Percentiles rank a stretch among this genome's conserved stretches.
These are phyloP conservation scores for Phytophthora macrochlamydospora DNA, from an alignment of 352 stramenopile species.

Conservation along the genomic window DNA sequence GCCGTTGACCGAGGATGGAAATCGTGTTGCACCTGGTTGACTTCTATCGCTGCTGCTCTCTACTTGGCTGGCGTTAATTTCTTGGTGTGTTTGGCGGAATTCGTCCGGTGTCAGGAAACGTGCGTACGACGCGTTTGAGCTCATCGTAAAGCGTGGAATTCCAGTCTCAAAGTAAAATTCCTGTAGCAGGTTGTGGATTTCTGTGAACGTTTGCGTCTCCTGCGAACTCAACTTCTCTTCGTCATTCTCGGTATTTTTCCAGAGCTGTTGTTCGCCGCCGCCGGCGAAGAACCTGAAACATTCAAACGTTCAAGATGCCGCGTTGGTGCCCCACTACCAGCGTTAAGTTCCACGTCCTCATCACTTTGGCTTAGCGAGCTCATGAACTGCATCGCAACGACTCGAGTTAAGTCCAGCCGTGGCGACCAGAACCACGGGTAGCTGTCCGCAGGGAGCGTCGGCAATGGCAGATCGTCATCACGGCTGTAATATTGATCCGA, in stretches of 20 bases:
- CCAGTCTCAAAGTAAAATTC: slow-evolving; percentile 67
- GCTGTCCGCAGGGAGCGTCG: slow-evolving; percentile 42
- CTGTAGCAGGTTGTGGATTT: slow-evolving; percentile 36
- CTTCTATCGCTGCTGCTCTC: neutral
- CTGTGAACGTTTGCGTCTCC: slow-evolving; percentile 34
- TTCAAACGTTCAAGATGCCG: no score
- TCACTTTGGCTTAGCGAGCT: slow-evolving; percentile 11
- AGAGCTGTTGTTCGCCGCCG: no score
- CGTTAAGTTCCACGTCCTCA: slow-evolving; percentile 1
- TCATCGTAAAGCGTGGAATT: slow-evolving; percentile 44
- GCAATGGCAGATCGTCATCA: slow-evolving; percentile 34
- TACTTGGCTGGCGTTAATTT: neutral
- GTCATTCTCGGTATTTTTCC: neutral
- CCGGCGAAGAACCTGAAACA: no score
- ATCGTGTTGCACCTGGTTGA: no score
- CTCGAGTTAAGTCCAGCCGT: slow-evolving; percentile 30
- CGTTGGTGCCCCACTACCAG: no score
- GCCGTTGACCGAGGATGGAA: neutral
- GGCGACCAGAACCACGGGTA: slow-evolving; percentile 58
- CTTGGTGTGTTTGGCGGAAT: slow-evolving; percentile 21
- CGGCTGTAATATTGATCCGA: slow-evolving; percentile 47
- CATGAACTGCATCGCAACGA: slow-evolving; percentile 34
- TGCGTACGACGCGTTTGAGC: slow-evolving; percentile 28
- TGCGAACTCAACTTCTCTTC: slow-evolving; percentile 9
- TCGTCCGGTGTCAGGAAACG: slow-evolving; percentile 38